Evolutionary conservation across 495 filamentous ascomycete genomes (phyloP).

Genomic region (Penicillium soppii): DNA sequence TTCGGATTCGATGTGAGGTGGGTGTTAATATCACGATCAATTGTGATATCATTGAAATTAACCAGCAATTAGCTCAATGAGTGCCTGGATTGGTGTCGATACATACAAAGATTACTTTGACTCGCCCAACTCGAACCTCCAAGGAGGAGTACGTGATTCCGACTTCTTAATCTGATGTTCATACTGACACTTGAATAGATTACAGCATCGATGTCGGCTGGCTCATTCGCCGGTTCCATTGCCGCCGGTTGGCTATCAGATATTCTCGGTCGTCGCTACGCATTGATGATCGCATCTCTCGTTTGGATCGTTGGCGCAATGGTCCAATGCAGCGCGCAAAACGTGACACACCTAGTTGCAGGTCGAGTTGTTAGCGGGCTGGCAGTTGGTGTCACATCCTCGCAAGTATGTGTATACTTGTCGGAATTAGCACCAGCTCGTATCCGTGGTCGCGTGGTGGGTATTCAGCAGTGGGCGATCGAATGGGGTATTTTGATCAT

Average conservation of each 20-base stretch:
- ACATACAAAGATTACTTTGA: conserved; percentile 69
- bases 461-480: conserved; percentile 75
- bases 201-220: conserved; percentile 60
- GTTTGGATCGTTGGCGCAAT: conserved; percentile 72
- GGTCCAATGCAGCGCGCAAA: conserved; percentile 61
- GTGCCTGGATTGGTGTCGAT: conserved; percentile 66
- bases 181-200: conserved; percentile 23
- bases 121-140: conserved; percentile 59
- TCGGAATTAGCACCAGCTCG: conserved; percentile 69
- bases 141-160: conserved; percentile 50
- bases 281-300: conserved; percentile 64
- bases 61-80: conserved; percentile 52
- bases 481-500: conserved; percentile 68
- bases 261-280: conserved; percentile 60
- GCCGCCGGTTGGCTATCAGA: conserved; percentile 67
- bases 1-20: conserved; percentile 49
- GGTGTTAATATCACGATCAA: not conserved
- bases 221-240: conserved; percentile 63
- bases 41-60: not conserved
- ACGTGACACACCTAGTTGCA: conserved; percentile 62
- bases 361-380: conserved; percentile 72
- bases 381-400: conserved; percentile 71
- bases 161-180: not conserved
- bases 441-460: conserved; percentile 66
- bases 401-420: conserved; percentile 80